These are phyloP conservation scores for Pharnaceum exiguum DNA, from an alignment of 148 eudicot genomes.

Conservation along the genomic window DNA sequence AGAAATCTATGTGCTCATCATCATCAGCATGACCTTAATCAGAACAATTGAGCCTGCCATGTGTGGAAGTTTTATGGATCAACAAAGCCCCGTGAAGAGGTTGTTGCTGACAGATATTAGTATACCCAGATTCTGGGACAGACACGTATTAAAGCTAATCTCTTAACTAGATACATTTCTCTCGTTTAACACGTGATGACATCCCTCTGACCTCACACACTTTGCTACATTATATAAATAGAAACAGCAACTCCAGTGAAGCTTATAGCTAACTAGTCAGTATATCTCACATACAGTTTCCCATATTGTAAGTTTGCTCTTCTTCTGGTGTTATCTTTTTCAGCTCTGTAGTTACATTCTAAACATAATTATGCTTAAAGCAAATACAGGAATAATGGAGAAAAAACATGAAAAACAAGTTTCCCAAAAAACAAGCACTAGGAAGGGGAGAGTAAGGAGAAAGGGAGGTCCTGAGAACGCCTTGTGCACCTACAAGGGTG, in stretches of 20 bases:
- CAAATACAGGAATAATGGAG: constrained; percentile 22
- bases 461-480: constrained; percentile 97
- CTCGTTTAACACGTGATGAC: neutral
- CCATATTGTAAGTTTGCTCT: neutral
- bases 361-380: constrained; percentile 32
- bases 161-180: neutral
- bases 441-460: constrained; percentile 93
- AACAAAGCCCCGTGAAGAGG: constrained; percentile 24
- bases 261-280: neutral
- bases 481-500: constrained; percentile 82
- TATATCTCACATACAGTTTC: neutral
- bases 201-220: neutral
- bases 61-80: constrained; percentile 26
- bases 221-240: constrained; percentile 22
- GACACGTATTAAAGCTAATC: constrained; percentile 39
- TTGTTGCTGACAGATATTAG: constrained; percentile 38
- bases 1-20: neutral
- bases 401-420: constrained; percentile 25
- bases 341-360: neutral
- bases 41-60: constrained; percentile 15
- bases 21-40: neutral
- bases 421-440: constrained; percentile 42
- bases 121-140: constrained; percentile 18
- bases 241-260: neutral
- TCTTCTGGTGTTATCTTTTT: neutral